Conservation (phyloP, 2,329 filamentous ascomycete genomes). For the Rhinocladiella mackenziei region DNA sequence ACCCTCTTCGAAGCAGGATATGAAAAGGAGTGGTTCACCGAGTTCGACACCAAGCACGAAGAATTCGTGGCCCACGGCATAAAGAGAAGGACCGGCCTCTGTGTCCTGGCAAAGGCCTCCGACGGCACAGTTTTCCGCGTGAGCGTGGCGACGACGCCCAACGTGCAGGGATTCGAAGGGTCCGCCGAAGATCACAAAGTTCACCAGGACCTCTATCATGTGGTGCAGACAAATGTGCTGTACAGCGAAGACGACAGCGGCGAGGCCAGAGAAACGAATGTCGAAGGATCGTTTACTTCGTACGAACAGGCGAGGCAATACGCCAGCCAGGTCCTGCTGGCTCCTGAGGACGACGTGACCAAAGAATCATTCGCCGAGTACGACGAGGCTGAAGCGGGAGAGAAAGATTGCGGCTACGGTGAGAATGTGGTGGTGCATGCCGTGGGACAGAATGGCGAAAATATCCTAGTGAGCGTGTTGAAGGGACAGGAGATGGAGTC, state of each 20-base stretch:
- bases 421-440: conserved; percentile 35
- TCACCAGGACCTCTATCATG: conserved; percentile 30
- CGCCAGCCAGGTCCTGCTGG: conserved; percentile 28
- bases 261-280: conserved; percentile 26
- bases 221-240: conserved; percentile 30
- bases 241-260: conserved; percentile 27
- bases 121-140: conserved; percentile 32
- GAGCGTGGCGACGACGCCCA: conserved; percentile 29
- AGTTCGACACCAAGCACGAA: conserved; percentile 27
- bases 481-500: conserved; percentile 31
- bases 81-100: conserved; percentile 27
- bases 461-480: conserved; percentile 32
- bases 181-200: conserved; percentile 29
- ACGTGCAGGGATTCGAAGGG: conserved; percentile 17
- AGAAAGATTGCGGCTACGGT: conserved; percentile 33
- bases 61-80: conserved; percentile 21
- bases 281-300: conserved; percentile 29
- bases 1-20: conserved; percentile 34
- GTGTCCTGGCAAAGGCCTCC: conserved; percentile 28
- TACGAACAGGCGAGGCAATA: conserved; percentile 31
- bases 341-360: conserved; percentile 23
- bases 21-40: conserved; percentile 31
- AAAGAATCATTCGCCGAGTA: conserved; percentile 32
- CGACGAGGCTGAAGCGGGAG: conserved; percentile 28
- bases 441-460: conserved; percentile 29